These are phyloP conservation scores for Schizosaccharomyces japonicus DNA, from an alignment of 805 yeast genomes.

Conservation along the genomic window DNA sequence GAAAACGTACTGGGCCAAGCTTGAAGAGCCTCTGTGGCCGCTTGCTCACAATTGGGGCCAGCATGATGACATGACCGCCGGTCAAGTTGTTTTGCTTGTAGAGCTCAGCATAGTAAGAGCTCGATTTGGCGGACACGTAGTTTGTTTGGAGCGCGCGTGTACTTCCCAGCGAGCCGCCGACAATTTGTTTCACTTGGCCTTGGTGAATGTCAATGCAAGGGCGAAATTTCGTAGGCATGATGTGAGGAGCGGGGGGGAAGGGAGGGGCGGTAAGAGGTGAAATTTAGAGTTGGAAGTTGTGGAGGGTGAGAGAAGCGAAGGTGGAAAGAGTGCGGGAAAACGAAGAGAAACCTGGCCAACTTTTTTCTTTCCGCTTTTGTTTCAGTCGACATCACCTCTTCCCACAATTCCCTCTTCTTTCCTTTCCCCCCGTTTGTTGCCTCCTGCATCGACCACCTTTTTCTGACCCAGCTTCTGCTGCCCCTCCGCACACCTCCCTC, in stretches of 20 bases:
- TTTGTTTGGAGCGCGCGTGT: slow-evolving; percentile 34
- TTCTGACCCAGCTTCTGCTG: no score
- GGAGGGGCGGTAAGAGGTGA: background rate
- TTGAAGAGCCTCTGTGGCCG: slow-evolving; percentile 51
- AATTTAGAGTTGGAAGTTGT: background rate
- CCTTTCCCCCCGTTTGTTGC: no score
- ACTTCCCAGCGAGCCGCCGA: slow-evolving; percentile 54
- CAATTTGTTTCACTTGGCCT: slow-evolving; percentile 90
- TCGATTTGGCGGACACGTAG: slow-evolving; percentile 51
- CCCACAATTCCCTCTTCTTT: no score
- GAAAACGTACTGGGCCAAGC: slow-evolving; percentile 40
- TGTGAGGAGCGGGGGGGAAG: background rate
- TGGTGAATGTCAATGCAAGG: slow-evolving; percentile 91
- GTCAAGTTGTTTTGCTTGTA: slow-evolving; percentile 33
- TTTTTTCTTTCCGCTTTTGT: no score
- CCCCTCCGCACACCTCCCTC: no score
- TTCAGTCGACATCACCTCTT: no score
- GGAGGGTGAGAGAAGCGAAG: background rate
- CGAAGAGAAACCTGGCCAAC: background rate
- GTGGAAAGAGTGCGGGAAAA: background rate
- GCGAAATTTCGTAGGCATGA: slow-evolving; percentile 24
- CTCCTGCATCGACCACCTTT: no score
- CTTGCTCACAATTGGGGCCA: slow-evolving; percentile 58
- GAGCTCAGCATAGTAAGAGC: slow-evolving; percentile 49
- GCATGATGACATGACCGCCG: slow-evolving; percentile 83